Evolutionary conservation across 1,284 basidiomycete genomes (phyloP).

Genomic region (Entoloma clypeatum): DNA sequence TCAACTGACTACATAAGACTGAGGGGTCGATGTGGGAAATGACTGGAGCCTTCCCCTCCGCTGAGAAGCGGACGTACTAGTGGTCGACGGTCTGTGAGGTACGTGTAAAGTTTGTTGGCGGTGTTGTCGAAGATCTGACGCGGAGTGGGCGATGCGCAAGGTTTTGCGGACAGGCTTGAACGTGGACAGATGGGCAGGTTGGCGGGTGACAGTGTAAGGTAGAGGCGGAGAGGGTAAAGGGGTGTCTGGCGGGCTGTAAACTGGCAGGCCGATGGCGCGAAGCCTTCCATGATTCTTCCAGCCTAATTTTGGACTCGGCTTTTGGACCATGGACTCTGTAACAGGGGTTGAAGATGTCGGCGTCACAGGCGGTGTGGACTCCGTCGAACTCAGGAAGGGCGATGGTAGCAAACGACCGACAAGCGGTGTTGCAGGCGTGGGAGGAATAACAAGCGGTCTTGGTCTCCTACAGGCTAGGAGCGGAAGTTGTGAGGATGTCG

Average conservation of each 20-base stretch:
- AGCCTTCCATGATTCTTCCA: conserved; percentile 29
- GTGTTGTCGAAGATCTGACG: conserved; percentile 21
- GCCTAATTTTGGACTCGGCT: conserved; percentile 23
- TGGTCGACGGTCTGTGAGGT: conserved; percentile 37
- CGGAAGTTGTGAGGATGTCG: conserved; percentile 36
- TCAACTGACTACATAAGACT: no score
- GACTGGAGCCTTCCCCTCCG: no score
- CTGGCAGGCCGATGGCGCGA: conserved; percentile 24
- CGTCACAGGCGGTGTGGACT: conserved; percentile 40
- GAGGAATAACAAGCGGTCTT: conserved; percentile 35
- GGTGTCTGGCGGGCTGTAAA: conserved; percentile 26
- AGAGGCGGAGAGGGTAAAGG: conserved; percentile 28
- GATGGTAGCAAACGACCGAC: conserved; percentile 31
- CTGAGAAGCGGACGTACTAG: conserved; percentile 32
- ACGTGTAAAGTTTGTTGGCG: conserved; percentile 14
- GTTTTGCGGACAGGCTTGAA: conserved; percentile 13
- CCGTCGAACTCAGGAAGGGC: conserved; percentile 30
- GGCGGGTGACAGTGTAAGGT: conserved; percentile 13
- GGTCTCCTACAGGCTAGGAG: conserved; percentile 35
- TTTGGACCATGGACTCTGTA: conserved; percentile 17
- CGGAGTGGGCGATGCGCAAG: conserved; percentile 29
- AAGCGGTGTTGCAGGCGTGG: conserved; percentile 25
- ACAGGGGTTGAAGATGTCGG: conserved; percentile 31
- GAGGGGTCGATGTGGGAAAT: no score
- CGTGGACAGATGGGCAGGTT: conserved; percentile 7